Base-by-base conservation (phyloP, 2,329 filamentous ascomycete species). In the Penicillium hordei region DNA sequence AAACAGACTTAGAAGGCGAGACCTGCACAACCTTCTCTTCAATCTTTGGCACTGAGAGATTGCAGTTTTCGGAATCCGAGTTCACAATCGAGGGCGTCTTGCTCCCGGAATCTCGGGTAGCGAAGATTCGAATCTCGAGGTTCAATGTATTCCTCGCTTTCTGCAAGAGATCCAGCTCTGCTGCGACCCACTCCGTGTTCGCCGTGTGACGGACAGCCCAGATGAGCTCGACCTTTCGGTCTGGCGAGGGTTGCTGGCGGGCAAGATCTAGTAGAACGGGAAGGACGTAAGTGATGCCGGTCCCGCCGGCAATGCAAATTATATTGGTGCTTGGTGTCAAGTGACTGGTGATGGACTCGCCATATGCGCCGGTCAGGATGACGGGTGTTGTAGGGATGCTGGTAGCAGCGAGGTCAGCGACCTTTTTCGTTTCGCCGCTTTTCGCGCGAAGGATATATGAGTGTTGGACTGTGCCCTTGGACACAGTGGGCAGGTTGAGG, bases 311-410 rank as follows among this genome's bases (percentile, higher is more conserved):
- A 1, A 85, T 71, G 52, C 77, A 81, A 5, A 86, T 72, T n/a
- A 85, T 63, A 25, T 72, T 72, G 39, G 55, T 75, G 57, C 80
- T 81, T 48, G 75, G 72, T 64, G 40, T 75, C 72, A 60, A 56
- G 29, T 57, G 82, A 54, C 33, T 76, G 70, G 6, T 78, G 42
- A 82, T 79, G 7, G 75, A 70, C 55, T 82, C 80, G 3, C 87
- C 87, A 61, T 89, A 90, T 0, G 86, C 82, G 0, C 87, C 87
- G 0, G 82, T 83, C 2, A 89, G 73, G 31, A 90, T 79, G 1
- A 89, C 79, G 0, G 83, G 77, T 0, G 84, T 84, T 0, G 77
- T 81, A 0, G 72, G 33, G 19, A 52, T 52, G 0, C 60, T 48
- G 0, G 40, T 44, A 1, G 46, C 65, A 2, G 67, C 69, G 1